phyloP scores from a whole-genome alignment of 1,139 yeast genomes.

The Sugiyamaella xylanicola region DNA sequence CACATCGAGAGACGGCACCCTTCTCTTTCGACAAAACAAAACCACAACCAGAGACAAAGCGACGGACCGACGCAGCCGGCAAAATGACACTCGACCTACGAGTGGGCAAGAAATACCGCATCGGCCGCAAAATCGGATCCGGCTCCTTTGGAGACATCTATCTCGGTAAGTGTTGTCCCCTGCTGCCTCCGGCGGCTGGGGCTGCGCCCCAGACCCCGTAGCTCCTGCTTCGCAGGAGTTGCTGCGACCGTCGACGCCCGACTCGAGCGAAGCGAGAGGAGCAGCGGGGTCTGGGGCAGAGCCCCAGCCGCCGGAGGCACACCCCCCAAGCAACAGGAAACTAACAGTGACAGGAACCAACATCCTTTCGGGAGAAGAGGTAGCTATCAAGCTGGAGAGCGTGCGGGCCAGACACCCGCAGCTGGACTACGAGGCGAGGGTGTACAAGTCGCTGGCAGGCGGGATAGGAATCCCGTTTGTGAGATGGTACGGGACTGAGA shows the following conservation, averaged over 20 bases:
- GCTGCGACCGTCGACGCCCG: neutral
- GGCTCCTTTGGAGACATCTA: conserved; percentile 98
- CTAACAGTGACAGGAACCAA: conserved; percentile 56
- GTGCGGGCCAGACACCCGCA: conserved; percentile 94
- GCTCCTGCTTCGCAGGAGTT: neutral
- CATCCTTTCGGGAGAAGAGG: conserved; percentile 94
- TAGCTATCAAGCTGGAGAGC: conserved; percentile 92
- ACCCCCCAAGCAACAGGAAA: neutral
- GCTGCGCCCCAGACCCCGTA: neutral
- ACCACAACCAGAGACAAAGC: conserved; percentile 32
- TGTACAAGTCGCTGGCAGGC: conserved; percentile 90
- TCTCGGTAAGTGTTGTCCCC: conserved; percentile 51
- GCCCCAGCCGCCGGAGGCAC: conserved; percentile 10
- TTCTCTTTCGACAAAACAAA: too few relatives aligned
- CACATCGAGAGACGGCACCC: too few relatives aligned
- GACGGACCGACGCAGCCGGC: conserved; percentile 20
- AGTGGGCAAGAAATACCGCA: conserved; percentile 92
- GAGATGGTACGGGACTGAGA: conserved; percentile 96
- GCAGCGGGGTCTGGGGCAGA: conserved; percentile 1
- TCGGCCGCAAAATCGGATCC: conserved; percentile 94
- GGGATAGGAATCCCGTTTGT: conserved; percentile 98
- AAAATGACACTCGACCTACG: conserved; percentile 58
- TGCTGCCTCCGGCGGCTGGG: neutral
- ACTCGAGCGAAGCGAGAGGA: neutral
- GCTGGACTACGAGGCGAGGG: conserved; percentile 94